Conservation (phyloP, 2,329 filamentous ascomycete genomes). For the Penicillium frequentans region DNA sequence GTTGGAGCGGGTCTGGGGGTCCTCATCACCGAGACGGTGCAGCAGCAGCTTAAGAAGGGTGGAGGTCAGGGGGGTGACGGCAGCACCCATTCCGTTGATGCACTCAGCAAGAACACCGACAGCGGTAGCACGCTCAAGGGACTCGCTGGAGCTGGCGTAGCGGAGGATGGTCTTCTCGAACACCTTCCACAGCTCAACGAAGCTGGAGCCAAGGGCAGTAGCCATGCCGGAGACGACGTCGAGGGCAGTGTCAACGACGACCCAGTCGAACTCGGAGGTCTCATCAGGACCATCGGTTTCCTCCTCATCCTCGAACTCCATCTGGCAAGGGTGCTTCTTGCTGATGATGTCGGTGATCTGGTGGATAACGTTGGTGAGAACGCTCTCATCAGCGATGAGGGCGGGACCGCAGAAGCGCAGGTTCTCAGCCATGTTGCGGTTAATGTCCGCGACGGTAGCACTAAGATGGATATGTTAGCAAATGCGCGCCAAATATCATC, state of each 20-base stretch:
- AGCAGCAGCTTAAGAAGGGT: constrained; percentile 76
- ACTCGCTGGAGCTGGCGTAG: constrained; percentile 81
- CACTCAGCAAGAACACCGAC: constrained; percentile 92
- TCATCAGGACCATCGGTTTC: constrained; percentile 74
- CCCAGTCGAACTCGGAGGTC: constrained; percentile 95
- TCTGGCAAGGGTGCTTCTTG: constrained; percentile 88
- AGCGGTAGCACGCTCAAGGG: constrained; percentile 83
- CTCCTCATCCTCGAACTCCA: constrained; percentile 80
- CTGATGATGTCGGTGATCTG: constrained; percentile 78
- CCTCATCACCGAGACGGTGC: constrained; percentile 85
- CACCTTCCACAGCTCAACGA: constrained; percentile 89
- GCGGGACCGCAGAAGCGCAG: constrained; percentile 89
- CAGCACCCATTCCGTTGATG: constrained; percentile 76
- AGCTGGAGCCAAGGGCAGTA: constrained; percentile 75
- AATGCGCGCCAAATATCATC: constrained; percentile 14
- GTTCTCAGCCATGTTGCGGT: constrained; percentile 86
- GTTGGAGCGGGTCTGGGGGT: constrained; percentile 90
- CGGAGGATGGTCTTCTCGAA: constrained; percentile 91
- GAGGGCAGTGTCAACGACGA: constrained; percentile 89
- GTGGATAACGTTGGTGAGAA: constrained; percentile 74
- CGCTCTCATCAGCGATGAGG: constrained; percentile 70
- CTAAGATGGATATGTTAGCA: constrained; percentile 56
- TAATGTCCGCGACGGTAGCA: constrained; percentile 88
- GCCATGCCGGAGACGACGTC: constrained; percentile 86
- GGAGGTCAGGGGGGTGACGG: constrained; percentile 78